Base-by-base conservation (phyloP, 768 basidiomycete species). In the Tricholoma terreum region DNA sequence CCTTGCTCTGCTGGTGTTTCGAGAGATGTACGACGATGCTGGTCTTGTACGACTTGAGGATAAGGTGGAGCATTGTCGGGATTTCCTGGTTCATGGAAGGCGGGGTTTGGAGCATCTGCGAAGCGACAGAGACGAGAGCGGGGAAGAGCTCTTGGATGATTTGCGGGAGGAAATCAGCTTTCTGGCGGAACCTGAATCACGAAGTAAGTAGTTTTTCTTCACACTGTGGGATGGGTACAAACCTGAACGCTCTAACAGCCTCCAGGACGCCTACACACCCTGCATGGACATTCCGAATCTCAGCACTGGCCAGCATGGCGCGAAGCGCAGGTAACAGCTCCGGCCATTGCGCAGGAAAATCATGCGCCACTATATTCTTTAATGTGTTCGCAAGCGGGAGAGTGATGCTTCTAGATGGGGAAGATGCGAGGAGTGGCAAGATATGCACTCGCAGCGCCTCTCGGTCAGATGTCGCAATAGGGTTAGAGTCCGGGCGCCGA, bases 41-140 rank as follows among this genome's bases (percentile, higher is more conserved):
- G 0, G 85, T 87, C 66, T 86, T 89, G 78, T 96, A 96, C 0
- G 90, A 80, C 67, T 96, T 95, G 58, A 94, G 77, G 57, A 95
- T 89, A 52, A 92, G 80, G 65, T 94, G 92, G 30, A 95, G 77
- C 77, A 94, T 87, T 1, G 85, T 81, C 1, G 92, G 92, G 52
- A 89, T 87, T 57, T 93, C 92, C 49, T 86, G 84, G 10, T 81
- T 76, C 4, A 27, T 17, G 46, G 75, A 78, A 3, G 86, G 86
- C 0, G 84, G 84, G 8, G 82, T 78, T 43, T 81, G 76, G 48
- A 92, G 74, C 75, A 94, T 83, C 61, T 84, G 78, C 0, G 78
- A 75, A 15, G 87, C 92, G 61, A 95, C 84, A n/a, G 74, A 76
- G 49, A 89, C 89, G 42, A 94, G 80, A 15, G 80, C 83, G 1